Evolutionary conservation across 148 eudicot genomes (phyloP).

Genomic region (Spergularia marina): DNA sequence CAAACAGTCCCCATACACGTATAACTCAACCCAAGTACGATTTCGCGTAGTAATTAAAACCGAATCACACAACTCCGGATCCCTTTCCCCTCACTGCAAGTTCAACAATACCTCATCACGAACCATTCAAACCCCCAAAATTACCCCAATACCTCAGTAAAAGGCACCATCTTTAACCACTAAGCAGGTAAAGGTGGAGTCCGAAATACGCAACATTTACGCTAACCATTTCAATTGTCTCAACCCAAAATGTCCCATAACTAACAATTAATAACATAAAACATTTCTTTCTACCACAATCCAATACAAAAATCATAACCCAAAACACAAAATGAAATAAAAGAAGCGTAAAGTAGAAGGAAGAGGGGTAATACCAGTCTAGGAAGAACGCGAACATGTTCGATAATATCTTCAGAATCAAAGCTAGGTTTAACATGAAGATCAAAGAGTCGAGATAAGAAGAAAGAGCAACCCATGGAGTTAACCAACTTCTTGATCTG

Average conservation of each 20-base stretch:
- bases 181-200: too few relatives aligned
- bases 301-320: background rate
- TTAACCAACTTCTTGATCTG: constrained; percentile 85
- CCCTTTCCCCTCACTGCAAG: too few relatives aligned
- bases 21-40: too few relatives aligned
- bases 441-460: constrained; percentile 70
- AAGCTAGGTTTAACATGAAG: constrained; percentile 55
- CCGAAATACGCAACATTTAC: too few relatives aligned
- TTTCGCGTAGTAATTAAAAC: too few relatives aligned
- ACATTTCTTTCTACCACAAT: background rate
- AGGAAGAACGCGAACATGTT: constrained; percentile 75
- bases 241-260: background rate
- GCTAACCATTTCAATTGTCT: too few relatives aligned
- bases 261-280: background rate
- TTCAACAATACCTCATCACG: too few relatives aligned
- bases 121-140: too few relatives aligned
- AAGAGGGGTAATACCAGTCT: constrained; percentile 38
- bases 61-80: too few relatives aligned
- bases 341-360: background rate
- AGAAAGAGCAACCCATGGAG: constrained; percentile 52
- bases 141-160: too few relatives aligned
- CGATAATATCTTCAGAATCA: constrained; percentile 54
- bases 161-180: too few relatives aligned
- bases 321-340: background rate
- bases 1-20: too few relatives aligned